Evolutionary conservation across 768 basidiomycete species (phyloP).

Genomic region (Suillus plorans): DNA sequence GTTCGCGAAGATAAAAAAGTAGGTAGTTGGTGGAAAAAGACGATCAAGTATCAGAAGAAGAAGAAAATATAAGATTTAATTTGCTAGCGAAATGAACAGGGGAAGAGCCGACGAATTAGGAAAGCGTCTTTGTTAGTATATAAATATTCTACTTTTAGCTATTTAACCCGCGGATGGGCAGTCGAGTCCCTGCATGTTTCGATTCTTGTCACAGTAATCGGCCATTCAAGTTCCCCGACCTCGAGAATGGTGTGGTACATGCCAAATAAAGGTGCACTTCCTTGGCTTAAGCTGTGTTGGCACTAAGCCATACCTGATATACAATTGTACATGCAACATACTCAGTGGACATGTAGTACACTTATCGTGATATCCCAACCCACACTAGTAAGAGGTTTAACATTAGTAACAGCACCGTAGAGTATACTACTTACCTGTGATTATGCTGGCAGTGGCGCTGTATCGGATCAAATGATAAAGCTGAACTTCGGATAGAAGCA

Average conservation of each 20-base stretch:
- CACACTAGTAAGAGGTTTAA: background rate
- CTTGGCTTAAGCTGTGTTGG: background rate
- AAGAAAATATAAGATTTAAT: slow-evolving; percentile 6
- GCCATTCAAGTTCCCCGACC: background rate
- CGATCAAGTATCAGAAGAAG: background rate
- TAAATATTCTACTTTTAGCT: background rate
- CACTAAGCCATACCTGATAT: background rate
- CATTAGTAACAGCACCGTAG: background rate
- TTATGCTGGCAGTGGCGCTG: slow-evolving; percentile 1
- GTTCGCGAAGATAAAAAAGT: background rate
- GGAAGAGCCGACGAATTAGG: slow-evolving; percentile 1
- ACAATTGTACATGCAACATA: background rate
- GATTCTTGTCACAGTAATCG: background rate
- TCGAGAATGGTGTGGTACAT: background rate
- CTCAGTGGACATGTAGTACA: background rate
- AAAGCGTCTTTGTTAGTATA: background rate
- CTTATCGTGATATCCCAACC: background rate
- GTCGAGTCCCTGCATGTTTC: background rate
- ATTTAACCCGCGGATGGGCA: background rate
- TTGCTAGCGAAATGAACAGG: slow-evolving; percentile 2
- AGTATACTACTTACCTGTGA: background rate
- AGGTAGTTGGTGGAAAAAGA: background rate
- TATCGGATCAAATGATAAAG: background rate
- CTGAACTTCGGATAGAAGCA: background rate
- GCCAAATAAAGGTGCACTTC: background rate